Evolutionary conservation across 2,329 filamentous ascomycete genomes (phyloP).

Genomic region (Dichotomopilus funicola): DNA sequence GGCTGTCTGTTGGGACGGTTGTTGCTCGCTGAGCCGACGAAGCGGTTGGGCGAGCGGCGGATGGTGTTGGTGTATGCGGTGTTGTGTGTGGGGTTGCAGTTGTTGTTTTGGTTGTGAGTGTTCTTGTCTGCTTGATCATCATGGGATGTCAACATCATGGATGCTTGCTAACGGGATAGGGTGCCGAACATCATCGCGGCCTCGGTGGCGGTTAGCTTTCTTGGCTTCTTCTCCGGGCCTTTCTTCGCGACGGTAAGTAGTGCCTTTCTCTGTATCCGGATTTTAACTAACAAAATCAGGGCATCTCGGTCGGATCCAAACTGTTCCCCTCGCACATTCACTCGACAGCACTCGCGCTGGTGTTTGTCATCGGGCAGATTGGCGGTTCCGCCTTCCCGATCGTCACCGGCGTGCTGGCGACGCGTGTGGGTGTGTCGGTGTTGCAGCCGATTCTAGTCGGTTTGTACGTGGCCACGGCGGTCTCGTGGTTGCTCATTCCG

Average conservation of each 20-base stretch:
- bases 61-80: conserved; percentile 51
- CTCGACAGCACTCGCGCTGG: conserved; percentile 37
- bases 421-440: conserved; percentile 38
- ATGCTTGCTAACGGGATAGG: conserved; percentile 17
- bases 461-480: conserved; percentile 38
- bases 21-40: conserved; percentile 51
- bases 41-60: conserved; percentile 50
- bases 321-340: conserved; percentile 37
- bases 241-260: conserved; percentile 48
- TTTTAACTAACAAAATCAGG: conserved; percentile 29
- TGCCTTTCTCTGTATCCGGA: background rate
- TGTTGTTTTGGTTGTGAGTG: conserved; percentile 54
- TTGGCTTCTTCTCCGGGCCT: conserved; percentile 53
- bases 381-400: conserved; percentile 51
- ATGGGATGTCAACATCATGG: background rate
- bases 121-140: background rate
- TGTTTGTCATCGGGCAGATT: conserved; percentile 52
- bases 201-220: conserved; percentile 45
- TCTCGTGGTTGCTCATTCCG: conserved; percentile 43
- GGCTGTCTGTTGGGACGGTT: conserved; percentile 51
- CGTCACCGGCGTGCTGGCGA: conserved; percentile 46
- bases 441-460: conserved; percentile 47
- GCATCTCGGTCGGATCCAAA: conserved; percentile 47
- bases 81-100: conserved; percentile 46
- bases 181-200: conserved; percentile 42